phyloP scores from a whole-genome alignment of 768 basidiomycete genomes.

The Roridomyces roridus region DNA sequence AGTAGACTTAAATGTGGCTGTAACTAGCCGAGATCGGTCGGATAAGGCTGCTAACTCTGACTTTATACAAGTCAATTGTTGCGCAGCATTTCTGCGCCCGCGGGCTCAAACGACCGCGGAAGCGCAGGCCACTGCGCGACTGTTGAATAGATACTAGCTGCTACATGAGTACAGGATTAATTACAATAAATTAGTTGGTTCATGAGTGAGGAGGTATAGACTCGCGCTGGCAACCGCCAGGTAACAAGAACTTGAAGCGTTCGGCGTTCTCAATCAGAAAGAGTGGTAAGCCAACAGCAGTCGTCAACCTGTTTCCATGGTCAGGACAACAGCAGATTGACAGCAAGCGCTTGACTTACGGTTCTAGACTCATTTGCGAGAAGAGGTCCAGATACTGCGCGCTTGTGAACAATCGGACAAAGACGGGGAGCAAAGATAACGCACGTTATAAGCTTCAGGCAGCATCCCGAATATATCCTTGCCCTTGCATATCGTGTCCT shows the following conservation, averaged over 20 bases:
- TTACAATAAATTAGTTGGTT: too few relatives aligned
- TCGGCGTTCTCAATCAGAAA: constrained; percentile 58
- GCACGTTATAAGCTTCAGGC: constrained; percentile 64
- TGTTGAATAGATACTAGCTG: too few relatives aligned
- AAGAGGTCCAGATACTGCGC: constrained; percentile 58
- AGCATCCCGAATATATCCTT: constrained; percentile 72
- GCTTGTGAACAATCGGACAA: neutral
- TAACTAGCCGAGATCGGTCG: constrained; percentile 1
- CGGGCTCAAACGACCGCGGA: neutral
- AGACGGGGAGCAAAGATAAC: constrained; percentile 26
- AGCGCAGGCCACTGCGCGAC: neutral
- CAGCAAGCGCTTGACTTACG: constrained; percentile 40
- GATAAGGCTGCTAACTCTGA: neutral
- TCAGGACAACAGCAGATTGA: neutral
- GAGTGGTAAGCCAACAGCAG: constrained; percentile 59
- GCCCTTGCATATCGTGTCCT: constrained; percentile 62
- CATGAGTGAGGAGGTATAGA: too few relatives aligned
- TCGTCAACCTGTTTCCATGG: constrained; percentile 36
- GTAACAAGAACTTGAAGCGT: constrained; percentile 57
- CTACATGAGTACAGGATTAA: too few relatives aligned
- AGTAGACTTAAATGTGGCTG: constrained; percentile 35
- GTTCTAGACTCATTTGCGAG: constrained; percentile 56
- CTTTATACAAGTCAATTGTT: too few relatives aligned
- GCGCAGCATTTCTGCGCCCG: too few relatives aligned
- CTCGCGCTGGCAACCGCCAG: constrained; percentile 57